phyloP scores from a whole-genome alignment of 2,329 filamentous ascomycete genomes.

The Aspergillus neotritici region DNA sequence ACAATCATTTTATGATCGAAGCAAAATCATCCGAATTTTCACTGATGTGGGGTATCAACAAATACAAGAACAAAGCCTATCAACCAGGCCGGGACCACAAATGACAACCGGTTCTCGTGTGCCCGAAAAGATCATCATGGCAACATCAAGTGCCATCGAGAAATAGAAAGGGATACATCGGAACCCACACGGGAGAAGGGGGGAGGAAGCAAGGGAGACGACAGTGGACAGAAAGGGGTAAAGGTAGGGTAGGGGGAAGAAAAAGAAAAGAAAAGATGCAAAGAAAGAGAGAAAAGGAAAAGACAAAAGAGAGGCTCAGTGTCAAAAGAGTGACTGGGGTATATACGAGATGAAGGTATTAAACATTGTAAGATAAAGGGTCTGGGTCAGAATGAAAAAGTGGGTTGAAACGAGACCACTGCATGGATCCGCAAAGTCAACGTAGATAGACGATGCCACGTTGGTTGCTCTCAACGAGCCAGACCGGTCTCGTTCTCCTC shows the following conservation, averaged over 20 bases:
- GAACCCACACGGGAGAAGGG: too few species aligned
- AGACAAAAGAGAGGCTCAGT: constrained; percentile 1
- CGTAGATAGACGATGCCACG: neutral
- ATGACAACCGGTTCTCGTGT: neutral
- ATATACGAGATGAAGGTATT: constrained; percentile 8
- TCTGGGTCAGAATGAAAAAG: constrained; percentile 1
- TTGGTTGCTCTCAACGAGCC: constrained; percentile 5
- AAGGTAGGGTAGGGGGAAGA: constrained; percentile 6
- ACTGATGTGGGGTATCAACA: constrained; percentile 24
- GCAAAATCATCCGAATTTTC: constrained; percentile 19
- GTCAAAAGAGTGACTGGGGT: constrained; percentile 12
- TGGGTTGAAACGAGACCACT: neutral
- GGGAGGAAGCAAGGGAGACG: too few species aligned
- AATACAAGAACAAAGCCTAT: constrained; percentile 16
- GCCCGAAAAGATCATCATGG: constrained; percentile 7
- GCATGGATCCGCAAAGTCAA: constrained; percentile 2
- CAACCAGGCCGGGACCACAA: constrained; percentile 6
- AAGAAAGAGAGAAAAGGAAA: neutral
- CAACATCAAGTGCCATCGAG: constrained; percentile 8
- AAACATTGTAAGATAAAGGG: constrained; percentile 4
- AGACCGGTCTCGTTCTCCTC: constrained; percentile 17
- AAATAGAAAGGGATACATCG: neutral
- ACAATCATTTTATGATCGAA: constrained; percentile 8
- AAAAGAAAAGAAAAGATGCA: constrained; percentile 4
- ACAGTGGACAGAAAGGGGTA: neutral